Conservation (phyloP, 805 yeast genomes). For the Candida vartiovaarae region DNA sequence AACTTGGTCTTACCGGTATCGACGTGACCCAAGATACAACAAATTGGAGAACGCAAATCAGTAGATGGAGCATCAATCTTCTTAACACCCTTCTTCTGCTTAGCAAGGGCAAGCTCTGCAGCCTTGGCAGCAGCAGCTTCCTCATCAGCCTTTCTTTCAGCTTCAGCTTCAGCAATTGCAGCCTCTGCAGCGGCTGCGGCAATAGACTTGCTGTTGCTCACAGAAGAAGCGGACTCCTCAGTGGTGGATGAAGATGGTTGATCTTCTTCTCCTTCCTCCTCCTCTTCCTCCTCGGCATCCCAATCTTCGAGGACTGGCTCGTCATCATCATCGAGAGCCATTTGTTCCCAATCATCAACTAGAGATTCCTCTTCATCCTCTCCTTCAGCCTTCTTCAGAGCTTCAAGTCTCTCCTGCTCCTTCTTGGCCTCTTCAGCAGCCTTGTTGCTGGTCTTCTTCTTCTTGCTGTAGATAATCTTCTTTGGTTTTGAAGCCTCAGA, state of each 20-base stretch:
- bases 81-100: constrained; percentile 18
- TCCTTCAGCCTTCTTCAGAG: constrained; percentile 12
- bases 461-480: constrained; percentile 58
- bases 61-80: constrained; percentile 26
- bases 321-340: constrained; percentile 54
- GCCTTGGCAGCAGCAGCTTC: constrained; percentile 13
- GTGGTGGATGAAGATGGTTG: constrained; percentile 7
- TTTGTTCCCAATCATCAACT: constrained; percentile 82
- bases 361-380: constrained; percentile 32
- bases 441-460: constrained; percentile 45
- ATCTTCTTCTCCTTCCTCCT: constrained; percentile 23
- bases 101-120: constrained; percentile 19
- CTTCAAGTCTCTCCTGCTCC: constrained; percentile 22
- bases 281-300: constrained; percentile 35
- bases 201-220: constrained; percentile 12
- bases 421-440: constrained; percentile 20
- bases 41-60: constrained; percentile 94
- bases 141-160: constrained; percentile 12
- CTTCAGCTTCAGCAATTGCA: constrained; percentile 24
- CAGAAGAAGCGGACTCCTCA: constrained; percentile 16
- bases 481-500: constrained; percentile 40
- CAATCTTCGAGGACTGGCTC: constrained; percentile 46
- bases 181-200: constrained; percentile 21
- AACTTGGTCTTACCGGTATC: constrained; percentile 99
- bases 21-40: constrained; percentile 98